Evolutionary conservation across 1,139 yeast species (phyloP), one percentile per base, ranked within the genome.

Genomic region (Arxiozyma bovina): DNA sequence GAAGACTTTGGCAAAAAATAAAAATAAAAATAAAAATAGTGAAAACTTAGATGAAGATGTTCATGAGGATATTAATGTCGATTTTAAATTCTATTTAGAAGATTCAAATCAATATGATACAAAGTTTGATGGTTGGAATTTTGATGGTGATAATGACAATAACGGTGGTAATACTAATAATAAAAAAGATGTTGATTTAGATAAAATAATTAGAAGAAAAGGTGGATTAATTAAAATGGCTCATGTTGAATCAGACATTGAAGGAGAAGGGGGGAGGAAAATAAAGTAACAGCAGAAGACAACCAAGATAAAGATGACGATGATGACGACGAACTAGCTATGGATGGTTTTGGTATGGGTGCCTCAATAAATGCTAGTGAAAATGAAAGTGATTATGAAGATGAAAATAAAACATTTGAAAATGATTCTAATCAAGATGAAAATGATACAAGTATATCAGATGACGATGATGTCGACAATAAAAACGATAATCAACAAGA

Each of bases 391-490:
- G 76, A 74, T 20, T 79, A 76, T 45, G 84, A 78, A 51, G 74
- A 69, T 51, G 70, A 68, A 52, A 69, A 69, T 41, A 89, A 83
- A 62, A 85, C 89, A 11, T 96, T 89, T 59, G 91, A 87, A 60
- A 97, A 90, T 62, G 98, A 91, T 66, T 74, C 91, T 62, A 99
- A 93, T 73, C 94, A 79, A 64, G 97, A 93, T 61, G 98, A 93
- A 68, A 98, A 85, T 51, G 87, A 84, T 51, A 77, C 87, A 69
- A 88, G 83, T 15, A 77, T 78, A 43, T 77, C 78, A 51, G 86
- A 79, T 56, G 82, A 76, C 42, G 85, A 79, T 48, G 80, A 73
- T 42, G 82, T 77, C 48, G 81, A 78, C 49, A 81, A 74, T 40
- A 71, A 74, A 44, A 71, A 70, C 23, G 77, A 74, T 45, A 80